A percentile compares a stretch with the other conserved stretches of the same genome.
Conservation (phyloP, 1,284 basidiomycete genomes). For the Psilocybe mexicana region DNA sequence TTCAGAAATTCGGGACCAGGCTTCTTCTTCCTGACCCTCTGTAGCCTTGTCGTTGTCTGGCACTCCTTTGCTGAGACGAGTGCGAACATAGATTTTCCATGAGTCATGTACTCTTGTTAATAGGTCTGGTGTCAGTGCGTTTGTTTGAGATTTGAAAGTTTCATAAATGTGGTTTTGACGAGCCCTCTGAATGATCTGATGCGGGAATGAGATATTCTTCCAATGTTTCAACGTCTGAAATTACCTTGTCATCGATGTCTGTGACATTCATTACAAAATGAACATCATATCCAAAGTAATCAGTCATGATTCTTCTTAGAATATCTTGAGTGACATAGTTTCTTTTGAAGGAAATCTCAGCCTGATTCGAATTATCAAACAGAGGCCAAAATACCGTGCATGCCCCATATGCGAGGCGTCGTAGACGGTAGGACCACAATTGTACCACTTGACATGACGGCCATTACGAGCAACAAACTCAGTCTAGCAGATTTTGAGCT, state of each 20-base stretch:
- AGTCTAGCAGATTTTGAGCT: slow-evolving; percentile 47
- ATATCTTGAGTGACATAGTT: slow-evolving; percentile 99
- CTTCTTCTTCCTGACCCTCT: slow-evolving; percentile 48
- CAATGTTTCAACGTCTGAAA: slow-evolving; percentile 20
- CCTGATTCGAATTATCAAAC: background rate
- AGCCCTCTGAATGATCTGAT: slow-evolving; percentile 87
- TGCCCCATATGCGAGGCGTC: slow-evolving; percentile 99
- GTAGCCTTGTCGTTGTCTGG: slow-evolving; percentile 45
- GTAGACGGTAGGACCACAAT: slow-evolving; percentile 99
- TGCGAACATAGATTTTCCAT: slow-evolving; percentile 66
- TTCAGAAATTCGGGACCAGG: slow-evolving; percentile 56
- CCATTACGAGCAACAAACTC: slow-evolving; percentile 84
- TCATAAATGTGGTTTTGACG: slow-evolving; percentile 84
- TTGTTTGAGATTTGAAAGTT: slow-evolving; percentile 57
- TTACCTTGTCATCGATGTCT: slow-evolving; percentile 98
- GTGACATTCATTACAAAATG: slow-evolving; percentile 99
- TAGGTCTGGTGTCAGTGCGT: slow-evolving; percentile 58
- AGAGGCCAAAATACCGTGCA: slow-evolving; percentile 65
- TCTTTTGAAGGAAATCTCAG: slow-evolving; percentile 42
- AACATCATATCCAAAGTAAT: slow-evolving; percentile 97
- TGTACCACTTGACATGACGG: slow-evolving; percentile 97
- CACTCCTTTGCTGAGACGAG: slow-evolving; percentile 61
- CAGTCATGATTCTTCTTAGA: slow-evolving; percentile 87
- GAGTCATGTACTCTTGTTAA: slow-evolving; percentile 61
- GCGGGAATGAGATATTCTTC: slow-evolving; percentile 14